These are phyloP conservation scores for Eimeria tenella DNA, from an alignment of 169 alveolate species.

Conservation along the genomic window DNA sequence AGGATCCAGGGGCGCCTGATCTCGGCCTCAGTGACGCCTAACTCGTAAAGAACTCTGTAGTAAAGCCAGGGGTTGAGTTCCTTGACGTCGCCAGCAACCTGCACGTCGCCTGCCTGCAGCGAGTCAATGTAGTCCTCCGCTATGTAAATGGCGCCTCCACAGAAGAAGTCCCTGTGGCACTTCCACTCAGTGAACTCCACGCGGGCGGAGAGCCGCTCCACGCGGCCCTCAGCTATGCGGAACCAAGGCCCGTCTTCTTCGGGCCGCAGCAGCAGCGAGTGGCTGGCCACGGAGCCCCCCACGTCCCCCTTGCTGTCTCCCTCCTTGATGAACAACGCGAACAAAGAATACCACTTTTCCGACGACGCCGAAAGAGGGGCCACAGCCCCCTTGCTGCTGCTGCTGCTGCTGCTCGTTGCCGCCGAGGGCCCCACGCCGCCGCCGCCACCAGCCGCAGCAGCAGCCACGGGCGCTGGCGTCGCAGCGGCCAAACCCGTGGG, in stretches of 20 bases:
- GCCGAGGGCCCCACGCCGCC: neutral
- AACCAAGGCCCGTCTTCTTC: constrained; percentile 94
- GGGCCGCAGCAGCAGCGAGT: constrained; percentile 90
- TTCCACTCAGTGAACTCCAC: constrained; percentile 94
- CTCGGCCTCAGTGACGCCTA: constrained; percentile 87
- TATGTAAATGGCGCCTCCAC: constrained; percentile 92
- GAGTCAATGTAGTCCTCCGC: constrained; percentile 93
- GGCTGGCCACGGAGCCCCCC: constrained; percentile 73
- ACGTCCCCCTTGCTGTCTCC: constrained; percentile 85
- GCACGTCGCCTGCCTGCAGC: constrained; percentile 89
- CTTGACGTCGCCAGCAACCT: constrained; percentile 85
- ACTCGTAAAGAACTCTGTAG: constrained; percentile 81
- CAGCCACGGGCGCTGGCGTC: constrained; percentile 6
- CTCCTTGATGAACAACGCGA: constrained; percentile 87
- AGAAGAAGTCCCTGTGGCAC: constrained; percentile 93
- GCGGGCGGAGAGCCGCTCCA: constrained; percentile 87
- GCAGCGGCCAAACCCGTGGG: neutral
- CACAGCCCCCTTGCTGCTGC: neutral
- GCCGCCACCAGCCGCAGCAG: no score
- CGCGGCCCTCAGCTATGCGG: constrained; percentile 89
- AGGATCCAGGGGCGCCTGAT: constrained; percentile 74
- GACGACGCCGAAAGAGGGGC: constrained; percentile 37
- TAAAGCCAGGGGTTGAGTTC: constrained; percentile 86
- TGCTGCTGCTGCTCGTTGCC: neutral
- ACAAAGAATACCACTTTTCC: constrained; percentile 90